phyloP scores from a whole-genome alignment of 1,284 basidiomycete genomes.

The Fomitiporia mediterranea region DNA sequence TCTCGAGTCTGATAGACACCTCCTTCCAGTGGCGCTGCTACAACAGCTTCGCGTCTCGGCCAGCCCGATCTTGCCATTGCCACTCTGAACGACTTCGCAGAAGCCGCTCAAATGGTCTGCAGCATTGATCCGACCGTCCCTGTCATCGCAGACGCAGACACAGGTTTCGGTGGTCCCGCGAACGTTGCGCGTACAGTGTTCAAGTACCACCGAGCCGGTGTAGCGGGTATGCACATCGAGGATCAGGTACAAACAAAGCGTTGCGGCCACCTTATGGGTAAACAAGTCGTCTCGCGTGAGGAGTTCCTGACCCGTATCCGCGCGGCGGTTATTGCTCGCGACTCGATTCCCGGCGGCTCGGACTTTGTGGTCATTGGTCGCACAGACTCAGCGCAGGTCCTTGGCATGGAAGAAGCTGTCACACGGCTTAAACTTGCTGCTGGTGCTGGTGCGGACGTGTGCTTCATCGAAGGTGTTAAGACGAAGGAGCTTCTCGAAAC shows the following conservation, averaged over 20 bases:
- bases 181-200: slow-evolving; percentile 75
- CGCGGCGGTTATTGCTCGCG: slow-evolving; percentile 69
- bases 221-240: slow-evolving; percentile 77
- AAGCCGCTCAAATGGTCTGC: slow-evolving; percentile 61
- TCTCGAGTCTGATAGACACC: neutral
- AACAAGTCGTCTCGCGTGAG: slow-evolving; percentile 73
- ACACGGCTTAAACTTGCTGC: slow-evolving; percentile 65
- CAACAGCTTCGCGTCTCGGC: slow-evolving; percentile 71
- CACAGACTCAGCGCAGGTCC: slow-evolving; percentile 76
- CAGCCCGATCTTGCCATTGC: slow-evolving; percentile 78
- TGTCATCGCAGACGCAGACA: slow-evolving; percentile 80
- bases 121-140: slow-evolving; percentile 57
- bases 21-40: slow-evolving; percentile 57
- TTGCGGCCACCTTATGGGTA: slow-evolving; percentile 77
- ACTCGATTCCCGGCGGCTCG: slow-evolving; percentile 64
- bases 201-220: slow-evolving; percentile 66
- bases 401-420: slow-evolving; percentile 79
- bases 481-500: slow-evolving; percentile 59
- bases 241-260: slow-evolving; percentile 83
- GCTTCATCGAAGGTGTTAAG: slow-evolving; percentile 80
- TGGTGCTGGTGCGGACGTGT: slow-evolving; percentile 75
- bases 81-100: slow-evolving; percentile 67
- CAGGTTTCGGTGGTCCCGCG: slow-evolving; percentile 74
- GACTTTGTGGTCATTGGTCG: slow-evolving; percentile 80
- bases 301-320: slow-evolving; percentile 74